Evolutionary conservation across 805 yeast species (phyloP).

Genomic region (Kluyveromyces dobzhanskii): DNA sequence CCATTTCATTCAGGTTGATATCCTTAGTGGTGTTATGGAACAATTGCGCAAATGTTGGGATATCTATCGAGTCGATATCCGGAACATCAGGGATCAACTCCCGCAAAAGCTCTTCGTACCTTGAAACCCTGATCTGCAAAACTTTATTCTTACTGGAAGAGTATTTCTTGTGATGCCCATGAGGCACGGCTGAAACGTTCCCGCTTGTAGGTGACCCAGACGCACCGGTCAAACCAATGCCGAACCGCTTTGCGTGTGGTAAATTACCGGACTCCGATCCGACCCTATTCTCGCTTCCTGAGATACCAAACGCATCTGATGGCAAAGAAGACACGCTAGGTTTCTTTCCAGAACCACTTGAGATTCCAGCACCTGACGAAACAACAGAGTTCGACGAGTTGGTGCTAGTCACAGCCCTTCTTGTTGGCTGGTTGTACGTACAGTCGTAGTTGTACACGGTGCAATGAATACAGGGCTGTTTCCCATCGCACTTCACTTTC

Average conservation of each 20-base stretch:
- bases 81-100: constrained; percentile 22
- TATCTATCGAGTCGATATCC: constrained; percentile 19
- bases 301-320: constrained; percentile 2
- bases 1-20: constrained; percentile 13
- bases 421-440: constrained; percentile 71
- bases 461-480: constrained; percentile 79
- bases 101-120: constrained; percentile 18
- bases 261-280: neutral
- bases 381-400: neutral
- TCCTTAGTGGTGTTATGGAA: constrained; percentile 14
- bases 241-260: neutral
- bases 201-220: neutral
- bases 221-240: neutral
- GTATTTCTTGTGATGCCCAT: constrained; percentile 1
- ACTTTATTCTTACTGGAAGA: constrained; percentile 10
- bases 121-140: constrained; percentile 14
- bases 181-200: neutral
- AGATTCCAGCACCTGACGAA: constrained; percentile 4
- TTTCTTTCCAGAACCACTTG: neutral
- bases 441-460: constrained; percentile 82
- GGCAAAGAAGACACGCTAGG: no score
- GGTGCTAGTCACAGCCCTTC: constrained; percentile 11
- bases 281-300: constrained; percentile 2
- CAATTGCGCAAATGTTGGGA: constrained; percentile 21
- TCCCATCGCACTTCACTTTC: constrained; percentile 78